phyloP scores from a whole-genome alignment of 2,329 filamentous ascomycete species.

The Nannizziopsis arthrosporioides region DNA sequence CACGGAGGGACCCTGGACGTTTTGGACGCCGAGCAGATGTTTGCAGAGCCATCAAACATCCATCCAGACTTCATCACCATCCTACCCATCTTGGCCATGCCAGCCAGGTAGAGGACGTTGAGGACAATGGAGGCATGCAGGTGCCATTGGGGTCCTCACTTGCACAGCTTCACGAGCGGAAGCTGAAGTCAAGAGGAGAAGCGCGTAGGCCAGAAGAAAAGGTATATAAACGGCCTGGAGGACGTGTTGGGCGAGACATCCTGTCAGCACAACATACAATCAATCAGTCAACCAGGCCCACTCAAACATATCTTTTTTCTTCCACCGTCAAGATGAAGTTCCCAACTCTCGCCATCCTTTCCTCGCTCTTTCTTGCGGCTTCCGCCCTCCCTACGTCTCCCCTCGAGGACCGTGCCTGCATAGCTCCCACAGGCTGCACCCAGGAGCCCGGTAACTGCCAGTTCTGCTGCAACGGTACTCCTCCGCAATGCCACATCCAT shows the following conservation, averaged over 20 bases:
- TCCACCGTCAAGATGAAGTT: slow-evolving; percentile 7
- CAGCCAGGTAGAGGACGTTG: not conserved
- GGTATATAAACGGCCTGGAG: slow-evolving; percentile 4
- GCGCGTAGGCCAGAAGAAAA: not conserved
- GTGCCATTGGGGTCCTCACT: slow-evolving; percentile 6
- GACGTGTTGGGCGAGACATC: not conserved
- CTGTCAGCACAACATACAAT: not conserved
- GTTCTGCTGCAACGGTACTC: slow-evolving; percentile 4
- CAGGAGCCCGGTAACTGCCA: not conserved
- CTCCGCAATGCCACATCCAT: slow-evolving; percentile 4
- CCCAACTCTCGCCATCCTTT: not conserved
- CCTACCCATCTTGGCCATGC: no score
- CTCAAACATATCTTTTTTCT: not conserved
- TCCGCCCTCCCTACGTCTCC: not conserved
- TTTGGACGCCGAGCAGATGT: not conserved
- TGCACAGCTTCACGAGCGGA: not conserved
- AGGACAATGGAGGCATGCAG: not conserved
- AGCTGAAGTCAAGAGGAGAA: not conserved
- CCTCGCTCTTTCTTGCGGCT: slow-evolving; percentile 4
- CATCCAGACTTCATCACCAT: not conserved
- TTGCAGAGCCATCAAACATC: not conserved
- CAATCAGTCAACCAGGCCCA: not conserved
- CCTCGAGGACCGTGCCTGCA: not conserved
- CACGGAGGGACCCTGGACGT: not conserved
- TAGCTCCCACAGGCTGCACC: not conserved